Evolutionary conservation across 2,329 filamentous ascomycete genomes (phyloP).

Genomic region (Chalaropsis ovoidea): DNA sequence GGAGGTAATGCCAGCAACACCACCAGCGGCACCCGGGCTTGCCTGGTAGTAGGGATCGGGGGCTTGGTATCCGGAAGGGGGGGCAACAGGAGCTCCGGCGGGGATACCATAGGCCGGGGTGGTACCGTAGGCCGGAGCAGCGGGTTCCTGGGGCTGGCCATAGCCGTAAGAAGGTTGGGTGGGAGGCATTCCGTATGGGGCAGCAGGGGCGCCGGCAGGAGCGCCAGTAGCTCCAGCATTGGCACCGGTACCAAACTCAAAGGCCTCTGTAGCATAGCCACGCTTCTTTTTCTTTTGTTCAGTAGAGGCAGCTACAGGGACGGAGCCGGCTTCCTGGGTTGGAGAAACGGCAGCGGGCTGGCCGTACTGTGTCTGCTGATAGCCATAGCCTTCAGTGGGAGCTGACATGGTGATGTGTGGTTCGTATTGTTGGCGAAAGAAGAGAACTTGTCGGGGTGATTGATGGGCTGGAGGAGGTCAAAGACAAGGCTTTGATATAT

Average conservation of each 20-base stretch:
- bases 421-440: slow-evolving; percentile 27
- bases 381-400: slow-evolving; percentile 45
- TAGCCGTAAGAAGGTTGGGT: slow-evolving; percentile 44
- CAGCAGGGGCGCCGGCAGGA: slow-evolving; percentile 37
- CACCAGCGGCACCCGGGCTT: slow-evolving; percentile 33
- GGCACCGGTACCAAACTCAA: slow-evolving; percentile 79
- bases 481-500: slow-evolving; percentile 14
- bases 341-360: slow-evolving; percentile 32
- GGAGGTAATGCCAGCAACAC: slow-evolving; percentile 64
- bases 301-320: slow-evolving; percentile 26
- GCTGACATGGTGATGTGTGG: slow-evolving; percentile 41
- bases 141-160: slow-evolving; percentile 45
- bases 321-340: slow-evolving; percentile 29
- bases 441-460: slow-evolving; percentile 28
- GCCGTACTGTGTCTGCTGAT: slow-evolving; percentile 39
- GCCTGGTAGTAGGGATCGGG: slow-evolving; percentile 55
- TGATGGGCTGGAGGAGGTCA: slow-evolving; percentile 16
- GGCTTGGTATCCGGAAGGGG: slow-evolving; percentile 54
- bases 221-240: slow-evolving; percentile 51
- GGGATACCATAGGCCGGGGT: slow-evolving; percentile 37
- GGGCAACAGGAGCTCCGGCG: slow-evolving; percentile 31
- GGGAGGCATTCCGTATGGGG: slow-evolving; percentile 42
- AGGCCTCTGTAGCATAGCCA: slow-evolving; percentile 87
- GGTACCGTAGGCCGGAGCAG: slow-evolving; percentile 34
- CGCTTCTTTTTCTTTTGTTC: slow-evolving; percentile 76